Conservation (phyloP, 805 yeast species). For the Jamesozyma hellenica region DNA sequence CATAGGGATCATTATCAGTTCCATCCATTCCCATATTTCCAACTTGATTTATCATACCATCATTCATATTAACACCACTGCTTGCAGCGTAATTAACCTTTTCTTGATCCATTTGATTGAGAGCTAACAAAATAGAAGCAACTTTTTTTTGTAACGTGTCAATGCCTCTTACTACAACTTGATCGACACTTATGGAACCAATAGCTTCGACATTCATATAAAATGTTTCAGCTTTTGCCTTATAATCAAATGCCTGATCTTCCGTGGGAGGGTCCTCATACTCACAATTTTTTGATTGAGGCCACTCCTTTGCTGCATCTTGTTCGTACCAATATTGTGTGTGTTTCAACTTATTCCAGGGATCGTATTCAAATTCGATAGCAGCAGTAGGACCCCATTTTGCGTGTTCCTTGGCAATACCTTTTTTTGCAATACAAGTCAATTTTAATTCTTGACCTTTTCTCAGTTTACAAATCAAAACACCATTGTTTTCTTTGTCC, state of each 20-base stretch:
- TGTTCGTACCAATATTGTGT: constrained; percentile 96
- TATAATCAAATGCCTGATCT: constrained; percentile 76
- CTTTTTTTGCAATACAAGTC: constrained; percentile 93
- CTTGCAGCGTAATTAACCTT: constrained; percentile 34
- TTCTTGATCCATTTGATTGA: constrained; percentile 36
- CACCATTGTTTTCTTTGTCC: constrained; percentile 71
- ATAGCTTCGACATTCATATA: constrained; percentile 89
- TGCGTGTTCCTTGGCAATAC: constrained; percentile 95
- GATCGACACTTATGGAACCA: constrained; percentile 81
- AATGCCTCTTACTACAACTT: constrained; percentile 77
- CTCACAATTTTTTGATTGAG: constrained; percentile 73
- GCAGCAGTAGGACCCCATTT: constrained; percentile 98
- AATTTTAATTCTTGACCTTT: constrained; percentile 84
- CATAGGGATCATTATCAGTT: constrained; percentile 26
- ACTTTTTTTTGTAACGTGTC: constrained; percentile 80
- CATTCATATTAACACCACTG: constrained; percentile 28
- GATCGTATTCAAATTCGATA: constrained; percentile 92
- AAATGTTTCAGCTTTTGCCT: constrained; percentile 69
- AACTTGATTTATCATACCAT: constrained; percentile 25
- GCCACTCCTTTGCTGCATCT: constrained; percentile 87
- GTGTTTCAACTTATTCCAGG: constrained; percentile 96
- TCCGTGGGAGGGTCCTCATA: constrained; percentile 94
- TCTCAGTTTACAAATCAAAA: constrained; percentile 82
- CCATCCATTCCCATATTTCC: constrained; percentile 28
- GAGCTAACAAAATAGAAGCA: constrained; percentile 77